Base-by-base conservation (phyloP, 1,284 basidiomycete species). In the Xanthoconium separans region DNA sequence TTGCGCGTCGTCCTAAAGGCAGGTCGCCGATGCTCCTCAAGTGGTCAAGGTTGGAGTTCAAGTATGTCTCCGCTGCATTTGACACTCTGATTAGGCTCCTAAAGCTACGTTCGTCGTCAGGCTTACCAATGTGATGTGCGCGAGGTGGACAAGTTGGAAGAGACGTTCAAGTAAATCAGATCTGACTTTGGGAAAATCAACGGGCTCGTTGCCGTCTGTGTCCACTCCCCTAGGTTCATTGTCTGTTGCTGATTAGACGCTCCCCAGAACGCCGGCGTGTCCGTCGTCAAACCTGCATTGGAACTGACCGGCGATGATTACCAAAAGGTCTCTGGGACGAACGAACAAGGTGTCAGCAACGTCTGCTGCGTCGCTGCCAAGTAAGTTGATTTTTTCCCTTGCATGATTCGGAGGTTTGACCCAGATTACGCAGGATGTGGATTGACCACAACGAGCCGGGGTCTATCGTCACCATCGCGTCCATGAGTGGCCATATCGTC, bases 401-500 rank as follows among this genome's bases (percentile, higher is more conserved):
- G 15, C 1, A 9, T 16, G 31, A 16, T 15, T 20, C 9, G 1
- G 1, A 7, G 3, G 2, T 1, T 11, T 24, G 6, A 50, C 0
- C 15, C 8, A 13, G 0, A 30, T 0, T 0, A 1, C 13, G 4
- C 9, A 70, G 69, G 27, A 11, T 58, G 1, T 66, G 58, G 65
- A 39, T 10, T 2, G 42, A 52, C 0, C 2, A 3, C 0, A 52
- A 58, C 0, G 20, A 30, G 0, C 47, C 13, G 29, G 65, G 62
- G 0, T 61, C 73, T 0, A 80, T 81, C 52, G 76, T 82, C 36
- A 72, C 81, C 53, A 77, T 74, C 3, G 75, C 75, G 4, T 78
- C 76, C 12, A 81, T 82, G 77, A 76, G 73, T 40, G 77, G 74
- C 6, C 72, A 75, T 44, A 81, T 81, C 53, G 75, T 78, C 61